These are phyloP conservation scores for Aspergillus diversus DNA, from an alignment of 495 filamentous ascomycete species.

Conservation along the genomic window DNA sequence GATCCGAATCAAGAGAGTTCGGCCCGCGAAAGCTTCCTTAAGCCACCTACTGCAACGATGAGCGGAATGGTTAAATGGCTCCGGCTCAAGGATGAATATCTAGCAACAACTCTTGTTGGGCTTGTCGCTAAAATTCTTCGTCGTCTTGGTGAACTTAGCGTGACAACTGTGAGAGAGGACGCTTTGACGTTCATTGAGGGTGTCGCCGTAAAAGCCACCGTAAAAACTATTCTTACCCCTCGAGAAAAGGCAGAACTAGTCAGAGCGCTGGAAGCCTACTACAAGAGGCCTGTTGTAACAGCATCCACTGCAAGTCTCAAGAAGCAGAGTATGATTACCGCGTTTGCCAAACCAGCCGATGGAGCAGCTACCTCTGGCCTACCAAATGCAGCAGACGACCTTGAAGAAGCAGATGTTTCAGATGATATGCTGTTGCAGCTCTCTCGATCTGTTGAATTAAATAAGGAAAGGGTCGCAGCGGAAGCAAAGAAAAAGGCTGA, in stretches of 20 bases:
- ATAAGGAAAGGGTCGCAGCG: constrained; percentile 46
- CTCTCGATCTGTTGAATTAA: constrained; percentile 52
- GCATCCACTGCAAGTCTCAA: constrained; percentile 52
- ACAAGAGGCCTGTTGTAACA: constrained; percentile 57
- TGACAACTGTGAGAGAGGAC: constrained; percentile 63
- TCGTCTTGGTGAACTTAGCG: constrained; percentile 68
- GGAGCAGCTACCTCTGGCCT: constrained; percentile 37
- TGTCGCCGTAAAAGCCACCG: constrained; percentile 57
- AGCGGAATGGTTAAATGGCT: constrained; percentile 78
- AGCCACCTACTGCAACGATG: constrained; percentile 65
- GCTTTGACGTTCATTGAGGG: constrained; percentile 64
- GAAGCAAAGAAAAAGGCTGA: constrained; percentile 41
- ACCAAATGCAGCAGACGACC: constrained; percentile 46
- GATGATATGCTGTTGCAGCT: constrained; percentile 50
- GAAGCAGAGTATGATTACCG: constrained; percentile 70
- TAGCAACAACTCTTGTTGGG: constrained; percentile 73
- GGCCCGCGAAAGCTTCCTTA: constrained; percentile 49
- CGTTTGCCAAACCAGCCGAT: constrained; percentile 56
- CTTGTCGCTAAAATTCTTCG: constrained; percentile 72
- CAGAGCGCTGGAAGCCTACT: constrained; percentile 76
- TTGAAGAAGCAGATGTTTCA: constrained; percentile 39
- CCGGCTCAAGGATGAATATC: constrained; percentile 78
- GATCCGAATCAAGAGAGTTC: constrained; percentile 45
- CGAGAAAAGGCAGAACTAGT: constrained; percentile 83
- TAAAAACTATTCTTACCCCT: constrained; percentile 71